Percentiles rank a stretch among this genome's conserved stretches.
phyloP scores from a whole-genome alignment of 2,329 filamentous ascomycete species.

The Claviceps africana region DNA sequence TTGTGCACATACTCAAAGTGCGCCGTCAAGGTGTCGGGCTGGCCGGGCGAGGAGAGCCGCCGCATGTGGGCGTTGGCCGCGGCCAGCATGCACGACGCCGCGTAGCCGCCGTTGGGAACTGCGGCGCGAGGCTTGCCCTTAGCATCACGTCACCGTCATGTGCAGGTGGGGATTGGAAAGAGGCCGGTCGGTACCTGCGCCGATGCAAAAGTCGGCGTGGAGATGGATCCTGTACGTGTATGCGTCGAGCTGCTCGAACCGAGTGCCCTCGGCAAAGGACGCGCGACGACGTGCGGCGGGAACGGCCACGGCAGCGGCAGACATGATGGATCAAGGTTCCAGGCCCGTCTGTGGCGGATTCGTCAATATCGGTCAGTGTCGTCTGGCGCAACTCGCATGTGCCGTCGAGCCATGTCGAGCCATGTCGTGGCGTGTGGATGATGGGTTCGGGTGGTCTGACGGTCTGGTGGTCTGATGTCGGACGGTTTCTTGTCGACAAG shows the following conservation, averaged over 20 bases:
- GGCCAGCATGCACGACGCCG: constrained; percentile 20
- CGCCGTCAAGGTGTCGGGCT: constrained; percentile 19
- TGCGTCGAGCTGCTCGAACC: constrained; percentile 11
- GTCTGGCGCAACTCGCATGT: too few species aligned
- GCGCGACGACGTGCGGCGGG: neutral
- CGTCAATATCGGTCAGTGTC: too few species aligned
- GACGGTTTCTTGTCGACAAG: too few species aligned
- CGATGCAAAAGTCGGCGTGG: constrained; percentile 10
- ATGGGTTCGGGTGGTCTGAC: too few species aligned
- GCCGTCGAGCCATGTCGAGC: too few species aligned
- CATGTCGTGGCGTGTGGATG: too few species aligned
- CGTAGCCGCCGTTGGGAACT: constrained; percentile 29
- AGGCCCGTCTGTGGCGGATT: neutral
- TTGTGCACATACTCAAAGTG: constrained; percentile 23
- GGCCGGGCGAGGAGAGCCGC: constrained; percentile 12
- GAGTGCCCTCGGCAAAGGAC: constrained; percentile 8
- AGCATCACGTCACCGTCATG: too few species aligned
- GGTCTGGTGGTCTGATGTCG: too few species aligned
- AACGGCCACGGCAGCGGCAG: neutral
- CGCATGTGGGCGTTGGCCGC: constrained; percentile 13
- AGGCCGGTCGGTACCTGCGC: constrained; percentile 13
- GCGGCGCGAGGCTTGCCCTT: neutral
- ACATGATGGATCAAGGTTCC: too few species aligned
- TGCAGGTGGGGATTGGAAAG: too few species aligned
- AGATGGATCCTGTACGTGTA: constrained; percentile 14